Evolutionary conservation across 345 rosid genomes (phyloP).

Genomic region (Stellera chamaejasme): DNA sequence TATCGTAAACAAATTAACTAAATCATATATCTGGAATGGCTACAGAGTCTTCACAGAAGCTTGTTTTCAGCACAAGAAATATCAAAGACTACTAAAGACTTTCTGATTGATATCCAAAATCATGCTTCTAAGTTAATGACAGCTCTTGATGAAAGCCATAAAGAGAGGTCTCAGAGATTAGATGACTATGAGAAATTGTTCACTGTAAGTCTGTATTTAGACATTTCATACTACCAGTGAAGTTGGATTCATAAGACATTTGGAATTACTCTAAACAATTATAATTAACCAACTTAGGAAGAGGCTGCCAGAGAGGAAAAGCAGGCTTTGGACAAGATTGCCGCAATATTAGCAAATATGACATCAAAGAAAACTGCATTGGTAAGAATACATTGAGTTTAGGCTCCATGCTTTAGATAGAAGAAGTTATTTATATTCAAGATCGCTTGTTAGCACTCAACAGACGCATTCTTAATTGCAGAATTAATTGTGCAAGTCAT

Average conservation of each 20-base stretch:
- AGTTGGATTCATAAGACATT: neutral
- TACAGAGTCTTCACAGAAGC: conserved; percentile 48
- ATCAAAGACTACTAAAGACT: conserved; percentile 45
- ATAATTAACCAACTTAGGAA: conserved; percentile 36
- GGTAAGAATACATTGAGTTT: conserved; percentile 30
- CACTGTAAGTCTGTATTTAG: conserved; percentile 30
- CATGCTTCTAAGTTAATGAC: conserved; percentile 46
- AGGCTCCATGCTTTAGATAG: neutral
- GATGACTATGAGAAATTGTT: conserved; percentile 49
- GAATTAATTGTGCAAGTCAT: too few relatives aligned
- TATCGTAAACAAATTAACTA: conserved; percentile 11
- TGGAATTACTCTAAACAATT: neutral
- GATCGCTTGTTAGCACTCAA: too few relatives aligned
- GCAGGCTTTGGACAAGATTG: conserved; percentile 56
- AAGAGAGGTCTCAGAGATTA: conserved; percentile 40
- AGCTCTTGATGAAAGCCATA: conserved; percentile 43
- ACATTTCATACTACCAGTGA: neutral
- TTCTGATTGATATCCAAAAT: conserved; percentile 44
- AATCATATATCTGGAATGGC: neutral
- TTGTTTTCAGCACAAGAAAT: conserved; percentile 53
- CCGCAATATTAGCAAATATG: conserved; percentile 49
- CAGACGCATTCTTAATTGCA: neutral
- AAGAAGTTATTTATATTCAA: too few relatives aligned
- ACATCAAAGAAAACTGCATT: conserved; percentile 54
- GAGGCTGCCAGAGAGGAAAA: conserved; percentile 72